These are phyloP conservation scores for Pythium guiyangense DNA, from an alignment of 352 stramenopile genomes.

Conservation along the genomic window DNA sequence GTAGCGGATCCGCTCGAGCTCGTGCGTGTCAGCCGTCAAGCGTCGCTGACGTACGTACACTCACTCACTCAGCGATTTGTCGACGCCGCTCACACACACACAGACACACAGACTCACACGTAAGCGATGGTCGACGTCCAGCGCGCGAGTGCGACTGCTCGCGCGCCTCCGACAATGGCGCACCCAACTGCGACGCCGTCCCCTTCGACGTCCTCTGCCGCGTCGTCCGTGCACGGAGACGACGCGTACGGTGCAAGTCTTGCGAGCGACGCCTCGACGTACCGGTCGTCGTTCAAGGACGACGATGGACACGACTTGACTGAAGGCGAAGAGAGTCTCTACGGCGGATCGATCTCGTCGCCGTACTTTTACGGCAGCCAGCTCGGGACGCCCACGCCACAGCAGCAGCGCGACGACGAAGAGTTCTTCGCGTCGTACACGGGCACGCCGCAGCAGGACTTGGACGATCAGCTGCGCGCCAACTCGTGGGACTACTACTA, in stretches of 20 bases:
- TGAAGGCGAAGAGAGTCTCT: slow-evolving; percentile 15
- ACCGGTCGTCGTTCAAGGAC: slow-evolving; percentile 13
- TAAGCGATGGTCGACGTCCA: slow-evolving; percentile 30
- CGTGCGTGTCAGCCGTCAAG: not conserved
- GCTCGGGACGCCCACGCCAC: slow-evolving; percentile 7
- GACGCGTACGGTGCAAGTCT: slow-evolving; percentile 1
- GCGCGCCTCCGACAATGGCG: not conserved
- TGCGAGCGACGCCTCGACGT: not conserved
- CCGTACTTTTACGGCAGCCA: slow-evolving; percentile 17
- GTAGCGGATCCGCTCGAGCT: not conserved
- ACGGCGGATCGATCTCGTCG: slow-evolving; percentile 15
- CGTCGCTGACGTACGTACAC: too few relatives aligned
- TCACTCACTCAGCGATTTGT: not conserved
- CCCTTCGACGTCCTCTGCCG: slow-evolving; percentile 10
- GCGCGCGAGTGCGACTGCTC: slow-evolving; percentile 1
- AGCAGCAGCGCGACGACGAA: slow-evolving; percentile 34
- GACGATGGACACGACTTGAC: slow-evolving; percentile 13
- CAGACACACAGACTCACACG: too few relatives aligned
- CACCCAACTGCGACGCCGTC: slow-evolving; percentile 4
- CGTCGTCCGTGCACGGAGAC: slow-evolving; percentile 6
- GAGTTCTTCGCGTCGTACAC: slow-evolving; percentile 47
- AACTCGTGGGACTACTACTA: slow-evolving; percentile 48
- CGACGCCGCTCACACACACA: not conserved
- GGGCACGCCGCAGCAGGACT: slow-evolving; percentile 22
- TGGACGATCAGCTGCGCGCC: slow-evolving; percentile 19